A percentile compares a stretch with the other conserved stretches of the same genome.
These are phyloP conservation scores for Chlamydomonas sp. DNA, from an alignment of 139 green algal genomes.

Conservation along the genomic window DNA sequence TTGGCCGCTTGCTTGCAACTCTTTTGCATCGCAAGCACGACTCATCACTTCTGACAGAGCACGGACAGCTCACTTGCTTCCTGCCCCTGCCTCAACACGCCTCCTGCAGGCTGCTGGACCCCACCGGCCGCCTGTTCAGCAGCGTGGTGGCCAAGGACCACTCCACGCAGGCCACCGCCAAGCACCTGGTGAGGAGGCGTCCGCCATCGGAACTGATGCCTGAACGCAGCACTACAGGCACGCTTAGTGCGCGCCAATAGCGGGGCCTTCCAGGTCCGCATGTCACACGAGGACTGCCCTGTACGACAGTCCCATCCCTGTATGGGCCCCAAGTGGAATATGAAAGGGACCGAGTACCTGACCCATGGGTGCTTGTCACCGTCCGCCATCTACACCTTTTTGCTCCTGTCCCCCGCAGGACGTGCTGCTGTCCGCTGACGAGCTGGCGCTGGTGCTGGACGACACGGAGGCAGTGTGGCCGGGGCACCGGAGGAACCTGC, in stretches of 20 bases:
- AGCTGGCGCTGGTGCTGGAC: conserved; percentile 88
- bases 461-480: conserved; percentile 94
- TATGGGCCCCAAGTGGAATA: too few relatives aligned
- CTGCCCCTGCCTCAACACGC: not conserved
- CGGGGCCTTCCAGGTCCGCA: too few relatives aligned
- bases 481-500: conserved; percentile 83
- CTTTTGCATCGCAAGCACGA: not conserved
- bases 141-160: conserved; percentile 68
- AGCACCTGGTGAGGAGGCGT: conserved; percentile 81
- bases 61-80: not conserved
- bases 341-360: too few relatives aligned
- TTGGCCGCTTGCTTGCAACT: not conserved
- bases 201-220: not conserved
- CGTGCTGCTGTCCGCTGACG: conserved; percentile 52
- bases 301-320: too few relatives aligned
- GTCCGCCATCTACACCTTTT: not conserved
- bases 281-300: too few relatives aligned
- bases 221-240: too few relatives aligned
- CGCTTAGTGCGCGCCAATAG: too few relatives aligned
- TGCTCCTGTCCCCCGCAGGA: not conserved
- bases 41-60: not conserved
- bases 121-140: conserved; percentile 63
- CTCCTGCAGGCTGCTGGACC: conserved; percentile 58
- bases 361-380: too few relatives aligned
- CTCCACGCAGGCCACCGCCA: conserved; percentile 55